A percentile compares a stretch with the other conserved stretches of the same genome.
Conservation (phyloP, 176 grass and related monocot genomes). For the Phragmites australis region DNA sequence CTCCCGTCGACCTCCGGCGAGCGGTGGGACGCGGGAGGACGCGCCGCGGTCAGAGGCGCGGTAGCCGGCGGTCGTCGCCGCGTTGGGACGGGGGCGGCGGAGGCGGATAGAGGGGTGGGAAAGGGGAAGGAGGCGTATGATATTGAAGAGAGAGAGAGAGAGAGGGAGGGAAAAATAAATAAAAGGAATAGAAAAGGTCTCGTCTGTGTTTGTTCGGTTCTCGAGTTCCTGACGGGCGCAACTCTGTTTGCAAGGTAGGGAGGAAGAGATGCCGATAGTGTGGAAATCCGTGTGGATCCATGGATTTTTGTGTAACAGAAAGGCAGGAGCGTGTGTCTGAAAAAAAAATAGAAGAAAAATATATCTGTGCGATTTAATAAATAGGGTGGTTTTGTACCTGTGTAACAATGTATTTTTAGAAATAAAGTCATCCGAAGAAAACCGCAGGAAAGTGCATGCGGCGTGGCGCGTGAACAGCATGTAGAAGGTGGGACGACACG, state of each 20-base stretch:
- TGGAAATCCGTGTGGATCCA: not conserved
- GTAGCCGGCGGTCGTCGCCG: constrained; percentile 35
- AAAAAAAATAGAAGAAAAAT: too few species aligned
- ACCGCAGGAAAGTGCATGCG: not conserved
- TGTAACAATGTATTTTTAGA: too few species aligned
- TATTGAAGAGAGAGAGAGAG: not conserved
- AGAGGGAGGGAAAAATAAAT: not conserved
- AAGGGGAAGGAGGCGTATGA: constrained; percentile 18
- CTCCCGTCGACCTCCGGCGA: not conserved
- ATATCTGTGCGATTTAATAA: too few species aligned
- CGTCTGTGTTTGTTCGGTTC: constrained; percentile 7
- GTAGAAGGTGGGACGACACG: not conserved
- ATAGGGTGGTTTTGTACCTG: too few species aligned
- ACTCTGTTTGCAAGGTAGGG: not conserved
- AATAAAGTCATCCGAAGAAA: not conserved
- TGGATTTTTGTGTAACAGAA: not conserved
- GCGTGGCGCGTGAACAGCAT: not conserved
- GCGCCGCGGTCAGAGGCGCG: constrained; percentile 9
- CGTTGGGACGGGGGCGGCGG: constrained; percentile 36
- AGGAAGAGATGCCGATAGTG: not conserved
- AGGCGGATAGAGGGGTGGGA: constrained; percentile 42
- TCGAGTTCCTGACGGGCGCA: not conserved
- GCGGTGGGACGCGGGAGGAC: not conserved
- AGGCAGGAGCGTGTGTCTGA: too few species aligned
- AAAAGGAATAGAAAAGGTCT: constrained; percentile 11